These are phyloP conservation scores for Sporisorium scitamineum DNA, from an alignment of 1,284 basidiomycete species.

Conservation along the genomic window DNA sequence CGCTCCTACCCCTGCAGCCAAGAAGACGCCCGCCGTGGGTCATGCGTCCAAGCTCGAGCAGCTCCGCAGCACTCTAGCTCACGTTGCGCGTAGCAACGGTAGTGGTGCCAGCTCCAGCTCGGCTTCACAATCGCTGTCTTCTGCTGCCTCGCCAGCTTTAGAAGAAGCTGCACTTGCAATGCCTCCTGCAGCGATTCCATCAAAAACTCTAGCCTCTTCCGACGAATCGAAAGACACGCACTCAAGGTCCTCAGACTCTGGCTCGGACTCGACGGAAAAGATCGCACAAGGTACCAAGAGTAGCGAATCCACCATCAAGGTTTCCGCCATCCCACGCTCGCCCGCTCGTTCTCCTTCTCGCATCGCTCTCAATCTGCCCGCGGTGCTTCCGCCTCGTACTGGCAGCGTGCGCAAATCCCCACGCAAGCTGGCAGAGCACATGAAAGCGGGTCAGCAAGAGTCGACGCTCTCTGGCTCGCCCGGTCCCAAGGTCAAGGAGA, in stretches of 20 bases:
- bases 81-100: constrained; percentile 37
- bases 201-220: background rate
- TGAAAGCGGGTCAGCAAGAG: constrained; percentile 21
- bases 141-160: constrained; percentile 9
- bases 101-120: constrained; percentile 36
- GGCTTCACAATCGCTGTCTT: constrained; percentile 15
- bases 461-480: constrained; percentile 23
- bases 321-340: constrained; percentile 46
- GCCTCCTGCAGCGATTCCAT: background rate
- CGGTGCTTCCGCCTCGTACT: constrained; percentile 32
- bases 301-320: constrained; percentile 49
- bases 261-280: constrained; percentile 42
- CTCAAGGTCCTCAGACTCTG: constrained; percentile 27
- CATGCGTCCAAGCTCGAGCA: constrained; percentile 50
- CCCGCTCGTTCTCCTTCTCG: constrained; percentile 45
- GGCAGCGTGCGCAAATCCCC: constrained; percentile 51
- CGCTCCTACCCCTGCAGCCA: constrained; percentile 14
- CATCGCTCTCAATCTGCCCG: constrained; percentile 25
- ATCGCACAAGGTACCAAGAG: constrained; percentile 25
- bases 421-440: constrained; percentile 38
- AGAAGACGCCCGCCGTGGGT: constrained; percentile 25
- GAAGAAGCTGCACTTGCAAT: background rate
- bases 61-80: constrained; percentile 49
- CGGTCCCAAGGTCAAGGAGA: constrained; percentile 18
- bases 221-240: constrained; percentile 5